These are phyloP conservation scores for Rhododendron kiyosumense DNA, from an alignment of 148 eudicot species.

Conservation along the genomic window DNA sequence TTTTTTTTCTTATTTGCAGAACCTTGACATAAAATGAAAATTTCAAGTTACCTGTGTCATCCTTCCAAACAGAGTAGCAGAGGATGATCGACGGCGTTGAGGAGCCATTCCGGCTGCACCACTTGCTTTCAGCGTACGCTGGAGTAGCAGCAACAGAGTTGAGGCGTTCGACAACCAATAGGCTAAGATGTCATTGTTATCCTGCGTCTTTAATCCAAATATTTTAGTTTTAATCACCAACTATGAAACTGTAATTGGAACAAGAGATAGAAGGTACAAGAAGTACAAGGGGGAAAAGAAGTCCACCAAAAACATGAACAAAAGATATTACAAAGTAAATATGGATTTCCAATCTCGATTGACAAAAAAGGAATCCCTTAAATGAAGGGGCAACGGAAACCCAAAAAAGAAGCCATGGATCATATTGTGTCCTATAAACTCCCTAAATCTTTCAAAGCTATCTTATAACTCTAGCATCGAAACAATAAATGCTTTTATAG, in stretches of 20 bases:
- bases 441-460: neutral
- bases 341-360: neutral
- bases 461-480: neutral
- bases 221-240: neutral
- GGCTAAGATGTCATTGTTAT: constrained; percentile 79
- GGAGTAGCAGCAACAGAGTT: constrained; percentile 79
- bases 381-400: neutral
- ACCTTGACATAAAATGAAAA: neutral
- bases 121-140: constrained; percentile 93
- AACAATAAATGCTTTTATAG: constrained; percentile 4
- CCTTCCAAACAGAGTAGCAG: constrained; percentile 74
- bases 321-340: neutral
- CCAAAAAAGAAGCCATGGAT: neutral
- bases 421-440: neutral
- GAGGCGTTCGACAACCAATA: constrained; percentile 99
- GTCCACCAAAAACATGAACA: neutral
- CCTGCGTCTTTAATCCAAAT: constrained; percentile 55
- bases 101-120: constrained; percentile 86
- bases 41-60: constrained; percentile 50
- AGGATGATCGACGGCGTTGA: constrained; percentile 88
- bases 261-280: neutral
- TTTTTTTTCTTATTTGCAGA: neutral
- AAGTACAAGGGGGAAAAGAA: neutral
- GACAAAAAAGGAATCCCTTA: neutral
- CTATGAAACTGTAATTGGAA: neutral